Base-by-base conservation (phyloP, 2,329 filamentous ascomycete genomes). In the Fusarium irregulare region DNA sequence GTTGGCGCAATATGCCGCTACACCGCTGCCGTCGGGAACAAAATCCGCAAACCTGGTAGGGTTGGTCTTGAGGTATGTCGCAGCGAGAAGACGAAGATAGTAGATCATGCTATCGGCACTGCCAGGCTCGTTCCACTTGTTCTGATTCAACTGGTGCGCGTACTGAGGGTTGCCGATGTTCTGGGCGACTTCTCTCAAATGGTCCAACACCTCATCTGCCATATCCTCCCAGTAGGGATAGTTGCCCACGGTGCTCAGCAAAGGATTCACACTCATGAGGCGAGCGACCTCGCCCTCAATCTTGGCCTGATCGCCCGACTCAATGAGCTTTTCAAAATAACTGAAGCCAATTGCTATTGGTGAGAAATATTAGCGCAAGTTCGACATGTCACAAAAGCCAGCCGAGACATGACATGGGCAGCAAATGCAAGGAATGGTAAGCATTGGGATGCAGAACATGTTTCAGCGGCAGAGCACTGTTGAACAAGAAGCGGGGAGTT, bases 311-410 rank as follows among this genome's bases (percentile, higher is more conserved):
- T 93, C 89, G 73, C 88, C 89, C 48, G 87, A 83, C 69, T 89
- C 88, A 74, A 95, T 85, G 57, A 98, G 86, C 47, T 89, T 91
- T 81, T 99, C 96, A 77, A 97, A 97, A 80, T 98, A 98, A 70
- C 90, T 91, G 80, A 97, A 99, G 25, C 91, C 94, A 77, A 97
- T 92, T 54, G 95, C 96, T 98, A 56, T 56, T 51, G 56, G 51
- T 51, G 44, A 66, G 47, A 28, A 27, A 49, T 6, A 50, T 70
- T 70, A 70, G 66, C 56, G 48, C 53, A 64, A 54, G 55, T 67
- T 53, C 23, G 53, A 63, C 34, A 50, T 58, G 61, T 56, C 56
- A 63, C 45, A 58, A 28, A 14, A 23, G 37, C 20, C 51, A 37
- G 45, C 59, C 50, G 65, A 75, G 68, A 74, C 73, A 73, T 45